Percentiles rank a stretch among this genome's conserved stretches.
These are phyloP conservation scores for Hericium rajendrae DNA, from an alignment of 768 basidiomycete genomes.

Conservation along the genomic window DNA sequence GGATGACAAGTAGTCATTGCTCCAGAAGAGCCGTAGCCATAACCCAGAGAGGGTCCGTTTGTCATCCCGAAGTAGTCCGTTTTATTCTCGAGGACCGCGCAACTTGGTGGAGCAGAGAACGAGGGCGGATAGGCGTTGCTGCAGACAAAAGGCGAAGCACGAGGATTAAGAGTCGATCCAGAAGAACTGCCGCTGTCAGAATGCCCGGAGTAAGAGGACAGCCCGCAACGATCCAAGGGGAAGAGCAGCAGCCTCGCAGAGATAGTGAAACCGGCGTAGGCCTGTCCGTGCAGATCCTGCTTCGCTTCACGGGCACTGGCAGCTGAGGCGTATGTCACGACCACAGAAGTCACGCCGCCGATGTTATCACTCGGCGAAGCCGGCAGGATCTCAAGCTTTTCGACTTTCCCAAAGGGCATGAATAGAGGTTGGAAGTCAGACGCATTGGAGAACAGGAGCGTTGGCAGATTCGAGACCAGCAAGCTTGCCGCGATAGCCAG, in stretches of 20 bases:
- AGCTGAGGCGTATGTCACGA: constrained; percentile 53
- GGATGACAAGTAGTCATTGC: neutral
- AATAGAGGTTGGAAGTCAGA: constrained; percentile 67
- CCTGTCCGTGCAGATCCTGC: constrained; percentile 49
- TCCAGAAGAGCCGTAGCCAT: neutral
- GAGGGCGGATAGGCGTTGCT: constrained; percentile 1
- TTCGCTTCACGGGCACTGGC: constrained; percentile 57
- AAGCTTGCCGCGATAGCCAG: constrained; percentile 23
- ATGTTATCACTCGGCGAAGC: constrained; percentile 22
- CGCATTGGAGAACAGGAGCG: constrained; percentile 54
- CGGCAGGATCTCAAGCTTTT: constrained; percentile 45
- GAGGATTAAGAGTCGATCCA: constrained; percentile 23
- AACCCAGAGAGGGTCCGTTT: neutral
- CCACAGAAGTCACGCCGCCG: constrained; percentile 38
- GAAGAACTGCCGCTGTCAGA: constrained; percentile 10
- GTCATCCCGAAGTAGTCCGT: constrained; percentile 7
- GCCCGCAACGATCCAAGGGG: neutral
- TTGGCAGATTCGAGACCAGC: constrained; percentile 57
- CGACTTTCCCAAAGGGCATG: constrained; percentile 61
- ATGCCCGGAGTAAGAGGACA: neutral
- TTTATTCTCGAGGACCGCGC: neutral
- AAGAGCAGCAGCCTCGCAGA: constrained; percentile 23
- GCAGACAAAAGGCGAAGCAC: constrained; percentile 22
- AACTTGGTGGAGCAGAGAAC: constrained; percentile 12
- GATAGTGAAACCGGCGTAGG: constrained; percentile 41